These are phyloP conservation scores for Micractinium sp. DNA, from an alignment of 139 green algal genomes.

Conservation along the genomic window DNA sequence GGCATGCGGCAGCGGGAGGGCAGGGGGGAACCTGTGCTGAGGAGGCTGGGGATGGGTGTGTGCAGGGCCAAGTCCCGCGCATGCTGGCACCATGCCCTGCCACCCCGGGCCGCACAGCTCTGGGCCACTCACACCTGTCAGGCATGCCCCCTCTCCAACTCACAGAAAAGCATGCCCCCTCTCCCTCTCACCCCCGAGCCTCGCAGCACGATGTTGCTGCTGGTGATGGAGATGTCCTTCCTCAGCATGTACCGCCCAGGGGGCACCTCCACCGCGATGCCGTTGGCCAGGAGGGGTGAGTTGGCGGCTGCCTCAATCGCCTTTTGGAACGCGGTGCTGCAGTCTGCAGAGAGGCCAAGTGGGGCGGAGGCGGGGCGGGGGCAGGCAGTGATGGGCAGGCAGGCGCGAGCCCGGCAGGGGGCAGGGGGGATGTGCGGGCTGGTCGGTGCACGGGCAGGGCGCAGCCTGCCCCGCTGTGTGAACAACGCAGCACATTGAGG, in stretches of 20 bases:
- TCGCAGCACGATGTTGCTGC: constrained; percentile 18
- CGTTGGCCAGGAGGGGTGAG: not conserved
- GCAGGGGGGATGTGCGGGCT: not conserved
- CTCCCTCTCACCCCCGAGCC: constrained; percentile 9
- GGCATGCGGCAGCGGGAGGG: not conserved
- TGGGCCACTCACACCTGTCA: not conserved
- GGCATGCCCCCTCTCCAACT: not conserved
- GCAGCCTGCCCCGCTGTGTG: no score
- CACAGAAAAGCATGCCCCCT: not conserved
- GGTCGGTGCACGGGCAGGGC: not conserved
- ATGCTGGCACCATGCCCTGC: no score
- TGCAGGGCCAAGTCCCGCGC: not conserved
- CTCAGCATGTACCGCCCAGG: not conserved
- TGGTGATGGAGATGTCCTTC: constrained; percentile 1
- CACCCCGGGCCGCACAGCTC: no score
- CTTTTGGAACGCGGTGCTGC: constrained; percentile 11
- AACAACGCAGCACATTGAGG: no score
- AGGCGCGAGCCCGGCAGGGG: not conserved
- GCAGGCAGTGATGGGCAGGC: not conserved
- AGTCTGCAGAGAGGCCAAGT: not conserved
- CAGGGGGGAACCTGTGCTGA: not conserved
- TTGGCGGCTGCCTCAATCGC: constrained; percentile 6
- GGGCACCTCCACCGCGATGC: not conserved
- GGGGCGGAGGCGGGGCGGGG: no score
- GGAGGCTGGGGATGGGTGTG: not conserved